These are phyloP conservation scores for Blastobotrys mokoenaii DNA, from an alignment of 805 yeast species.

Conservation along the genomic window DNA sequence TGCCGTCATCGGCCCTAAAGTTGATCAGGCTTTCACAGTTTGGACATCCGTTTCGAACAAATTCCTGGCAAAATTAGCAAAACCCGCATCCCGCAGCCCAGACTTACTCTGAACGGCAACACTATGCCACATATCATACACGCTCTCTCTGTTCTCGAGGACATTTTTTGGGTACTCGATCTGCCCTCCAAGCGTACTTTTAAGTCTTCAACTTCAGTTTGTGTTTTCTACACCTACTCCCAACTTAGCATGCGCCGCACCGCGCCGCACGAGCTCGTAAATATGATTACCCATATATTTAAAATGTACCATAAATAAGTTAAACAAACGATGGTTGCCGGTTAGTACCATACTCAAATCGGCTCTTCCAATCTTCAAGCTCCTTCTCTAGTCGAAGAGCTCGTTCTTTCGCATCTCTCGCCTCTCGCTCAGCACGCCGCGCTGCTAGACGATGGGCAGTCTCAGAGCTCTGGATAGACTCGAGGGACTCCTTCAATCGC, in stretches of 20 bases:
- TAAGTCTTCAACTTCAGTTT: neutral
- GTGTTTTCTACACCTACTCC: too few relatives aligned
- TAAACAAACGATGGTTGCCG: slow-evolving; percentile 2
- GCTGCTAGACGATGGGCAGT: slow-evolving; percentile 30
- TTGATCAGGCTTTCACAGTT: slow-evolving; percentile 88
- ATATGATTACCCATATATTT: neutral
- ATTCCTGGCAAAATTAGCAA: slow-evolving; percentile 33
- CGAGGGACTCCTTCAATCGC: slow-evolving; percentile 32
- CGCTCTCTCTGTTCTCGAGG: slow-evolving; percentile 75
- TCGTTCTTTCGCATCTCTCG: slow-evolving; percentile 40
- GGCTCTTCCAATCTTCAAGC: slow-evolving; percentile 31
- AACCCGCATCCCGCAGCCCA: neutral
- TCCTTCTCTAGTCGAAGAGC: slow-evolving; percentile 44
- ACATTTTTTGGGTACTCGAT: slow-evolving; percentile 15
- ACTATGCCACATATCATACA: slow-evolving; percentile 96
- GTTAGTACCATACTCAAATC: slow-evolving; percentile 12
- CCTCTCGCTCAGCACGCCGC: slow-evolving; percentile 43
- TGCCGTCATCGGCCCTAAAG: slow-evolving; percentile 68
- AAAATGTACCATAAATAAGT: neutral
- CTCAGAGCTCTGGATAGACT: slow-evolving; percentile 30
- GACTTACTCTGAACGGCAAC: slow-evolving; percentile 58
- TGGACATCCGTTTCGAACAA: slow-evolving; percentile 85
- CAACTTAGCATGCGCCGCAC: too few relatives aligned
- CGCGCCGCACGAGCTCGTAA: too few relatives aligned
- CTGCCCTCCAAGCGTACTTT: neutral